Evolutionary conservation across 176 grass and related monocot genomes (phyloP), one percentile per base, ranked within the genome.

Genomic region (Coix lacrymajobi): DNA sequence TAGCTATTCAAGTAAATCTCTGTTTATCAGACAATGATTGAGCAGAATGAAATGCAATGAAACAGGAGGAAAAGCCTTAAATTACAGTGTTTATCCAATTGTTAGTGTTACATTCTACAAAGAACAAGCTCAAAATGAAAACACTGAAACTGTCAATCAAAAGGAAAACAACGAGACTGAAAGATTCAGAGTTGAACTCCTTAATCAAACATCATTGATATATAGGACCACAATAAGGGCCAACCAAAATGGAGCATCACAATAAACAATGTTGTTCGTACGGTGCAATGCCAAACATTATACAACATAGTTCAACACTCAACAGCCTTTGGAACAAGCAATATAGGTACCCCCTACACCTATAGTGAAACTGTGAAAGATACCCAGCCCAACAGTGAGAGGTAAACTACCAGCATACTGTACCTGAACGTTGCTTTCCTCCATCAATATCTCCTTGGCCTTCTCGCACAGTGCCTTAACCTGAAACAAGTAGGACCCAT

Each of bases 361-460:
- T 69, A 56, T 45, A 38, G 20, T 19, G 30, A 77, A 89, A 72
- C 54, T 31, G 20, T 19, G 38, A 71, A 85, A 78, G 43, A 77
- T 81, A 71, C 43, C 38, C 44, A 44, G 54, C 39, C 16, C 39
- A 84, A 57, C 16, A 62, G 30, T 51, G 69, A 67, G 68, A 37
- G 32, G 11, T 29, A 13, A 88, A 56, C 71, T 28, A 64, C 29
- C 71, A 66, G 73, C 63, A 64, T 66, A 61, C 1, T 3, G 52
- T 92, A 98, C 94, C 87, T 97, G 95, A 41, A 97, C 95, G 65
- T 97, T 97, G 81, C 92, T 94, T 88, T 97, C 95, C 85, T 89
- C 88, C 90, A 93, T 97, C 86, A 97, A 84, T 75, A 94, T 94
- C 81, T 97, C 95, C 81, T 97, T 97, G 11, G 92, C 95, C 86